Evolutionary conservation across 441 rosid genomes (phyloP).

Genomic region (Bruguiera hainesii): DNA sequence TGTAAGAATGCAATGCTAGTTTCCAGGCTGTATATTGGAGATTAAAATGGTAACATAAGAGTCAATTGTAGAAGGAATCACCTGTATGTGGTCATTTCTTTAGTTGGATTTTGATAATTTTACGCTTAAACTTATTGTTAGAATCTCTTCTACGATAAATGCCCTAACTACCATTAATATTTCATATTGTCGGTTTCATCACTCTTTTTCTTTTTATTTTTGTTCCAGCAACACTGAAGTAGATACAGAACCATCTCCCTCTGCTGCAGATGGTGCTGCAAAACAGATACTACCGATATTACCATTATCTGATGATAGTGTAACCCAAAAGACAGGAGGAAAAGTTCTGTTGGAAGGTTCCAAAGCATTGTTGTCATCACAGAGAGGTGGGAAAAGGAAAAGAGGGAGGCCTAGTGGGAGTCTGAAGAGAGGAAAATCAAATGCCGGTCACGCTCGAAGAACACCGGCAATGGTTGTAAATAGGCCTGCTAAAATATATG

Average conservation of each 20-base stretch:
- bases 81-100: background rate
- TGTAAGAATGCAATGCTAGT: background rate
- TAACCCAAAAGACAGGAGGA: conserved; percentile 16
- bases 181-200: background rate
- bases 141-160: background rate
- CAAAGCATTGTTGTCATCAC: conserved; percentile 25
- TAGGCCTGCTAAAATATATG: conserved; percentile 54
- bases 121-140: background rate
- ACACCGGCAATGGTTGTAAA: conserved; percentile 43
- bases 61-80: background rate
- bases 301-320: conserved; percentile 14
- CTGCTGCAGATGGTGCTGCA: conserved; percentile 17
- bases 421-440: conserved; percentile 39
- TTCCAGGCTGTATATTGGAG: background rate
- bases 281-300: conserved; percentile 11
- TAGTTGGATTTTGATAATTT: background rate
- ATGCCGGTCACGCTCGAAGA: conserved; percentile 32
- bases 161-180: background rate
- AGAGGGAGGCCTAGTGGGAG: conserved; percentile 47
- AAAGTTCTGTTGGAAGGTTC: conserved; percentile 15
- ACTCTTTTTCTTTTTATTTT: conserved; percentile 8
- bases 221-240: conserved; percentile 36
- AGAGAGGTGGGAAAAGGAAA: conserved; percentile 35
- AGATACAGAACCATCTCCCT: conserved; percentile 31
- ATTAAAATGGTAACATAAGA: background rate